Base-by-base conservation (phyloP, 2,329 filamentous ascomycete species). In the Sordariomycetes sp. region DNA sequence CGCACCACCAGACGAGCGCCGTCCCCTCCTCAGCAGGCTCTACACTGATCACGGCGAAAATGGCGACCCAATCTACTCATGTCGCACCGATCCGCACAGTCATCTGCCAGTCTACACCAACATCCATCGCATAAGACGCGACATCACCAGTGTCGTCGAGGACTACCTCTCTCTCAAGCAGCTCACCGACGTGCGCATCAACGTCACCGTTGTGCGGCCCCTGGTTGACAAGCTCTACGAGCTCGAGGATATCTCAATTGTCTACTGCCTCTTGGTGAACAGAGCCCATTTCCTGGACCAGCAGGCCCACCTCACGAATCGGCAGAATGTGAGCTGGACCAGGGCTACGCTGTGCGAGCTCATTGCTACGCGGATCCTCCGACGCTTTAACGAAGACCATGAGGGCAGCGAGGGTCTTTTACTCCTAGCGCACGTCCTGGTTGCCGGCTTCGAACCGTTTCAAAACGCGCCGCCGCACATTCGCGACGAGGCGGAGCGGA, bases 191-290 rank as follows among this genome's bases (percentile, higher is more conserved):
- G 79, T 86, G 36, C 74, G 84, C 38, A 86, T 92, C 66, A 92
- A 92, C 51, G 72, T 85, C 33, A 71, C 81, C 2, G 79, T 92
- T 29, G 79, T 92, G 15, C 74, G 86, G 38, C 86, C 86, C 1
- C 61, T 92, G 18, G 83, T 92, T n/a, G 83, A 92, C 52, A 82
- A 85, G 51, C 70, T 90, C 8, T 92, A 86, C 51, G 78, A 84
- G 46, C 69, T 79, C 38, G 72, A 85, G 39, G 86, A 92, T 60
- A 79, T 88, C 25, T 90, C 84, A 2, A 78, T 88, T 36, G 82
- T 92, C 9, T 92, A 90, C 54, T 90, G 84, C 52, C 62, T 93
- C 39, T 70, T 93, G 16, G 84, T 92, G 43, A 92, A 93, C 48
- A 73, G 84, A 11, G 75, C 78, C 21, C 82, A 87, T 49, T 92